Conservation (phyloP, 495 filamentous ascomycete genomes). For the Lindgomyces ingoldianus region DNA sequence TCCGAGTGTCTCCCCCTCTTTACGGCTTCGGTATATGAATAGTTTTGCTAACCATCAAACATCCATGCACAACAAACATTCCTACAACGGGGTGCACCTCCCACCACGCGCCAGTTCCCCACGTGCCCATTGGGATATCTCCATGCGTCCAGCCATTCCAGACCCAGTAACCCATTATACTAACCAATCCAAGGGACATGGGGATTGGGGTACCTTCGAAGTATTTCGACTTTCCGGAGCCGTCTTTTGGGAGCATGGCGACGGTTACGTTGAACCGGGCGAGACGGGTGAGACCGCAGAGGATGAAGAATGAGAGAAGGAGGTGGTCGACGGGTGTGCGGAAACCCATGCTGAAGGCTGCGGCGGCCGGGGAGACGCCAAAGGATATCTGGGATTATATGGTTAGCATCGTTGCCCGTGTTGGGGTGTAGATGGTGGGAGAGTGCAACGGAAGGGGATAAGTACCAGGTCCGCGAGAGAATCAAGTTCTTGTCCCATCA, state of each 20-base stretch:
- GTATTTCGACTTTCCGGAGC: slow-evolving; percentile 83
- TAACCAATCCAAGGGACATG: slow-evolving; percentile 76
- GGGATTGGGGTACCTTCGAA: slow-evolving; percentile 98
- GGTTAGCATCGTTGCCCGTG: not conserved
- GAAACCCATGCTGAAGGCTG: slow-evolving; percentile 86
- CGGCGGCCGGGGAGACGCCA: slow-evolving; percentile 82
- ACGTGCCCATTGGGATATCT: slow-evolving; percentile 68
- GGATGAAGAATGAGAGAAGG: slow-evolving; percentile 84
- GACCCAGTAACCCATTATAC: slow-evolving; percentile 87
- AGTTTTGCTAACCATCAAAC: slow-evolving; percentile 89
- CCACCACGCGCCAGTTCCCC: slow-evolving; percentile 63
- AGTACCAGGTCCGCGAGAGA: slow-evolving; percentile 93
- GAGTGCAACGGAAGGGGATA: not conserved
- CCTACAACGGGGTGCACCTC: slow-evolving; percentile 86
- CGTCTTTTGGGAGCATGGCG: slow-evolving; percentile 82
- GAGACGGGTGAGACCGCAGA: slow-evolving; percentile 89
- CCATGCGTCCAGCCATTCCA: slow-evolving; percentile 76
- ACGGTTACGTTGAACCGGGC: slow-evolving; percentile 98
- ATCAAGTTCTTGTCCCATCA: slow-evolving; percentile 98
- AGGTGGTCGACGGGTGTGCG: slow-evolving; percentile 85
- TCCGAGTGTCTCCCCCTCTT: not conserved
- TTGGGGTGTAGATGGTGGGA: not conserved
- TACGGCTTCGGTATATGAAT: slow-evolving; percentile 96
- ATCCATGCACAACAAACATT: slow-evolving; percentile 82
- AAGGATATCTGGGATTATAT: slow-evolving; percentile 75